phyloP scores from a whole-genome alignment of 345 rosid genomes.

The Eutrema japonicum region DNA sequence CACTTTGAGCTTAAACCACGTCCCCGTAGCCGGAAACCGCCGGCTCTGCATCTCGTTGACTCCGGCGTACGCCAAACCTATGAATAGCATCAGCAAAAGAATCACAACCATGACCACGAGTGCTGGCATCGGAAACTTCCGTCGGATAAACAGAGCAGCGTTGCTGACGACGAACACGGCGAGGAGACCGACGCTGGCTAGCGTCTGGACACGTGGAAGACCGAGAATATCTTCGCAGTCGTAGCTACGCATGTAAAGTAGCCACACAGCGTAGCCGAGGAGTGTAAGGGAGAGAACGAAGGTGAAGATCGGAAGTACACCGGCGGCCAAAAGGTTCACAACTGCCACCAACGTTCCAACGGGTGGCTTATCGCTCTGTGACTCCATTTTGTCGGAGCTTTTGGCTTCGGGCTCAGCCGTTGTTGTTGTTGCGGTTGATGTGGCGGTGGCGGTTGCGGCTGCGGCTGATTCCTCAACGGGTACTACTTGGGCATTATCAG shows the following conservation, averaged over 20 bases:
- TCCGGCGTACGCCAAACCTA: conserved; percentile 68
- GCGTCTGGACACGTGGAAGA: conserved; percentile 58
- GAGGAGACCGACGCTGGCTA: conserved; percentile 54
- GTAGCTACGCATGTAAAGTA: conserved; percentile 69
- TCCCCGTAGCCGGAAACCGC: conserved; percentile 55
- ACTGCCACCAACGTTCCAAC: conserved; percentile 23
- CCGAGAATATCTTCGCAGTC: conserved; percentile 70
- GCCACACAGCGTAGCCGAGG: conserved; percentile 65
- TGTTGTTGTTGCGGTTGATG: conserved; percentile 13
- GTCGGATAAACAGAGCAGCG: conserved; percentile 46
- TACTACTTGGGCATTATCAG: conserved; percentile 42
- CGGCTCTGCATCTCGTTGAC: conserved; percentile 56
- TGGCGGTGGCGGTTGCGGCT: conserved; percentile 10
- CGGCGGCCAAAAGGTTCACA: conserved; percentile 42
- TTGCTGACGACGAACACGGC: conserved; percentile 55
- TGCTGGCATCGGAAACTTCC: conserved; percentile 55
- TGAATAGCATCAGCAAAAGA: conserved; percentile 54
- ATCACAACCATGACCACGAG: conserved; percentile 59
- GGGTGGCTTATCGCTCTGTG: conserved; percentile 37
- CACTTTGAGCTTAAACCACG: conserved; percentile 62
- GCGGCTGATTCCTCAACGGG: conserved; percentile 33
- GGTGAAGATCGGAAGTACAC: conserved; percentile 49
- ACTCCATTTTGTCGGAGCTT: conserved; percentile 43
- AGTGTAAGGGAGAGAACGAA: conserved; percentile 66
- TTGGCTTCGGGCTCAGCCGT: conserved; percentile 25